Base-by-base conservation (phyloP, 1,284 basidiomycete genomes). In the Crucibulum cyathiforme region DNA sequence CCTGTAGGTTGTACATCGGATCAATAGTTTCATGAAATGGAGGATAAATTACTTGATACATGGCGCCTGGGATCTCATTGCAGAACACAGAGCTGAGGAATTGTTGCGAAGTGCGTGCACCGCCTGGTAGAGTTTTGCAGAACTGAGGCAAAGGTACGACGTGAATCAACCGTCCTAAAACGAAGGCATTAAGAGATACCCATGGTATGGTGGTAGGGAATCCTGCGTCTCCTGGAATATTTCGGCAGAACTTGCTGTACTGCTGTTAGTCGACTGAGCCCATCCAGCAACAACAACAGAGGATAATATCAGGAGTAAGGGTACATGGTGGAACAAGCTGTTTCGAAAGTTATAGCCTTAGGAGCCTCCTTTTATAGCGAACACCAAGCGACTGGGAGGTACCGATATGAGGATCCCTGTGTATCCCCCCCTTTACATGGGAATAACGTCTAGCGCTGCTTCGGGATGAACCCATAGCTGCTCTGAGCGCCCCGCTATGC, bases 151-250 rank as follows among this genome's bases (percentile, higher is more conserved):
- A 58, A 24, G 70, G 70, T 9, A 68, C 61, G 10, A 67, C 63
- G 19, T 65, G 56, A 43, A 69, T 62, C 17, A 71, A 60, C 38
- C 60, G 58, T 7, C 69, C 69, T 31, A 61, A 59, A 5, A 71
- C 47, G n/a, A 67, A 63, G 7, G 57, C 17, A 53, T 70, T 71
- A 24, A 71, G 57, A n/a, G 65, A 58, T 34, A 59, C 56, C 70
- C 70, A 71, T 36, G 61, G 55, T 36, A 59, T 56, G 9, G 46
- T 45, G 8, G 66, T 58, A 17, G 70, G 70, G 58, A 66, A 71
- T 2, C 58, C 57, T 12, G 58, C 15, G 47, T 67, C 63, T 37
- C 63, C 64, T 10, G 63, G 63, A 2, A 58, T 49, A 39, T 62
- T 63, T 36, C 61, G 50, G 45, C 63, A 67, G 24, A 24, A 24